Evolutionary conservation across 2,329 filamentous ascomycete genomes (phyloP).

Genomic region (Xylariaceae sp.): DNA sequence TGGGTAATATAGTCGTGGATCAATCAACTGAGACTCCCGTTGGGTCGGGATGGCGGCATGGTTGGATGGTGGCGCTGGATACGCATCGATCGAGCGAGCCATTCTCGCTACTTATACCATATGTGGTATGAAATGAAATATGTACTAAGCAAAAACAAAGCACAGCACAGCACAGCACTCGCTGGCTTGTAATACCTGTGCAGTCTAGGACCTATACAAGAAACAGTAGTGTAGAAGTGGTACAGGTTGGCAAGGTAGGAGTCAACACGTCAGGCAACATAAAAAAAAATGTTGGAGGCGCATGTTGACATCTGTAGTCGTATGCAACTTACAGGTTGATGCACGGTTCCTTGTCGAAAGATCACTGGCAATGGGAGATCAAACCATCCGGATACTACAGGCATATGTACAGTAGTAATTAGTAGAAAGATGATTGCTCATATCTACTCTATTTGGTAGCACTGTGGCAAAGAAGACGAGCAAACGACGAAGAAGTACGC

Average conservation of each 20-base stretch:
- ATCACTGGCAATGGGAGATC: not conserved
- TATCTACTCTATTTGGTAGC: conserved; percentile 12
- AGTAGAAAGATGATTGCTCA: conserved; percentile 29
- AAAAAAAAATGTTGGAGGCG: conserved; percentile 8
- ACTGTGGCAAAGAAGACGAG: conserved; percentile 21
- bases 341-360: conserved; percentile 26
- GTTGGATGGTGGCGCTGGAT: conserved; percentile 35
- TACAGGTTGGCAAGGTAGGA: no score
- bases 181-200: no score
- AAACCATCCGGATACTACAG: not conserved
- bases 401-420: not conserved
- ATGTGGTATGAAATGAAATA: no score
- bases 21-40: conserved; percentile 40
- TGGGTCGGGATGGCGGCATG: conserved; percentile 33
- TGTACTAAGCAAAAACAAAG: no score
- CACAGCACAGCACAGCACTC: conserved; percentile 12
- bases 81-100: conserved; percentile 16
- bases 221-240: no score
- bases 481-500: conserved; percentile 9
- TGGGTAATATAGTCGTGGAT: conserved; percentile 37
- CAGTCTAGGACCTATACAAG: no score
- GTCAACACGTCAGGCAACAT: conserved; percentile 17
- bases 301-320: conserved; percentile 29
- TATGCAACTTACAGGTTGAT: conserved; percentile 18
- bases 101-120: conserved; percentile 15